Conservation (phyloP, 352 stramenopile genomes). For the Phytophthora boehmeriae region DNA sequence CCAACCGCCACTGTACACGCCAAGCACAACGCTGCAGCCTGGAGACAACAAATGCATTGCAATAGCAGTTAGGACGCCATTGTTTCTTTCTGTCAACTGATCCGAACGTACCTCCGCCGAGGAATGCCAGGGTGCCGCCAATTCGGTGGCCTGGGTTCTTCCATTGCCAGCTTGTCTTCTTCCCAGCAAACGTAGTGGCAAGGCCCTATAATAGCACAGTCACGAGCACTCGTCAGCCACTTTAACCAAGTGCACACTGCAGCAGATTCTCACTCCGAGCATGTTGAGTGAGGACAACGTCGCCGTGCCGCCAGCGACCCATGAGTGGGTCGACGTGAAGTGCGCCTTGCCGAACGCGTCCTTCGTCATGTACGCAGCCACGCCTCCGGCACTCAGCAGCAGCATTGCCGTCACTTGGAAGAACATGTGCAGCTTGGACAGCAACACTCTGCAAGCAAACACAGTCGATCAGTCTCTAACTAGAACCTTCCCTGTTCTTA, state of each 20-base stretch:
- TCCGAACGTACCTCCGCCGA: conserved; percentile 41
- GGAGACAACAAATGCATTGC: not conserved
- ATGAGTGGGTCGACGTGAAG: conserved; percentile 78
- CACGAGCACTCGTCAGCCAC: not conserved
- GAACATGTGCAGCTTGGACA: conserved; percentile 60
- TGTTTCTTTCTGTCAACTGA: not conserved
- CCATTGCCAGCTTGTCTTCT: conserved; percentile 75
- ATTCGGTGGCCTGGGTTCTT: conserved; percentile 71
- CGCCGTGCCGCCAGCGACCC: conserved; percentile 50
- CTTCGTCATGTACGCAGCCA: conserved; percentile 62
- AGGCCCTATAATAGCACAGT: conserved; percentile 38
- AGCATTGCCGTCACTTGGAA: conserved; percentile 57
- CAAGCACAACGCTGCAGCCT: conserved; percentile 50
- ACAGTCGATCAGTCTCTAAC: too few species aligned
- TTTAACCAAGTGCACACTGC: not conserved
- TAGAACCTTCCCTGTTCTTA: too few species aligned
- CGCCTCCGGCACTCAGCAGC: conserved; percentile 45
- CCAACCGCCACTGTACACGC: conserved; percentile 64
- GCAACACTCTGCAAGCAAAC: conserved; percentile 25
- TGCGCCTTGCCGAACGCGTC: conserved; percentile 62
- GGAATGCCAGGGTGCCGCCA: conserved; percentile 55
- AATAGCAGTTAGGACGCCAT: not conserved
- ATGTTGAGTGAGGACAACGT: conserved; percentile 63
- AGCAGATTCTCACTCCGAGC: conserved; percentile 44
- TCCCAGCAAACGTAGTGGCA: conserved; percentile 58